Evolutionary conservation across 306 rosid genomes (phyloP).

Genomic region (Casuarina equisetifolia): DNA sequence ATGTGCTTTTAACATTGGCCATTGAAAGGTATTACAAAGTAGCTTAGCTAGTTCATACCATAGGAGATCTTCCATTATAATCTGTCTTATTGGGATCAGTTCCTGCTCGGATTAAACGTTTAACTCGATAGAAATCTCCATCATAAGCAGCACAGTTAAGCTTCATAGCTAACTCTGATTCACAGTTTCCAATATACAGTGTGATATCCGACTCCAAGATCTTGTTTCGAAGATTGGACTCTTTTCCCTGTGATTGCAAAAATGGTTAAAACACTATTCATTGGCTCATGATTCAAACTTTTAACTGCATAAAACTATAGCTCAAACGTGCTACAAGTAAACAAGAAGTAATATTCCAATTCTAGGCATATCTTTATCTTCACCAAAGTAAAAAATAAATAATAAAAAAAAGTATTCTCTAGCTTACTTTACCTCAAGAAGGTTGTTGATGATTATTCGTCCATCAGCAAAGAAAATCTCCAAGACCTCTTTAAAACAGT

Average conservation of each 20-base stretch:
- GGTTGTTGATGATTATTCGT: conserved; percentile 50
- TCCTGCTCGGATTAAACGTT: conserved; percentile 55
- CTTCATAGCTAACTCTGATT: conserved; percentile 53
- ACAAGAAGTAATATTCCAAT: background rate
- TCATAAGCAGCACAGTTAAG: conserved; percentile 57
- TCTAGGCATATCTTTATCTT: background rate
- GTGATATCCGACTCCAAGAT: conserved; percentile 57
- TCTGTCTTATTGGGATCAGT: conserved; percentile 63
- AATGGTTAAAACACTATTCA: conserved; percentile 12
- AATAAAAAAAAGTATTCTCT: background rate
- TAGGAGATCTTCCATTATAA: conserved; percentile 69
- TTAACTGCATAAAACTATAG: background rate
- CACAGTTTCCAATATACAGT: conserved; percentile 43
- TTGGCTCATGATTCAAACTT: background rate
- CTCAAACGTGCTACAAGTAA: background rate
- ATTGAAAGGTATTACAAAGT: background rate
- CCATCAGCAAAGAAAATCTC: conserved; percentile 56
- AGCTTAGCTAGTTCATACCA: conserved; percentile 41
- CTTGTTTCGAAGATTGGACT: conserved; percentile 43
- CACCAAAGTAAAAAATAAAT: background rate
- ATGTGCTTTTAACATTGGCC: too few species aligned
- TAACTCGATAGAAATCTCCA: conserved; percentile 49
- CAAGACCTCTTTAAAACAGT: conserved; percentile 49
- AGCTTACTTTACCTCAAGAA: conserved; percentile 47
- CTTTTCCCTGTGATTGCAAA: conserved; percentile 46